Evolutionary conservation across 164 flowering plant genomes (phyloP).

Genomic region (Tinospora cordifolia): DNA sequence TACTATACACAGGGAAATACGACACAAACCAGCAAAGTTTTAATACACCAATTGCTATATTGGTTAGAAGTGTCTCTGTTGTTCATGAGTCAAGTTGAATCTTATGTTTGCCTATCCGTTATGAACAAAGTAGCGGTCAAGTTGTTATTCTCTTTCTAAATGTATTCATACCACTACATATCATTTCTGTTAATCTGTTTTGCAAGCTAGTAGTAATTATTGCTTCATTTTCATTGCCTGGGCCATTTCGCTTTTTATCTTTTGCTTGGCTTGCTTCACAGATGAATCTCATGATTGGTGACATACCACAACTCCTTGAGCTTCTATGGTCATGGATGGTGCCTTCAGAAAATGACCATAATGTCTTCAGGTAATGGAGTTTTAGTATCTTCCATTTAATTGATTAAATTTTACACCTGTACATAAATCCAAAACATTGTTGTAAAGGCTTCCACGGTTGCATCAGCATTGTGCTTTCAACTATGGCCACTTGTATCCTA

Average conservation of each 20-base stretch:
- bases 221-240: background rate
- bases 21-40: no score
- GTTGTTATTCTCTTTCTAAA: background rate
- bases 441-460: background rate
- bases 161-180: background rate
- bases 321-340: slow-evolving; percentile 95
- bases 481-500: background rate
- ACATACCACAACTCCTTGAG: slow-evolving; percentile 72
- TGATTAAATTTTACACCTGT: background rate
- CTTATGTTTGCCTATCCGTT: no score
- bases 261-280: slow-evolving; percentile 27
- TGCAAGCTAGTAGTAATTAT: background rate
- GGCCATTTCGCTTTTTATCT: background rate
- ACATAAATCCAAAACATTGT: background rate
- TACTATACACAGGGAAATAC: background rate
- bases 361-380: slow-evolving; percentile 50
- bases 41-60: background rate
- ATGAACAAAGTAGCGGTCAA: no score
- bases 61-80: background rate
- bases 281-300: slow-evolving; percentile 94
- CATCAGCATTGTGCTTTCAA: background rate
- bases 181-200: background rate
- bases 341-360: slow-evolving; percentile 65
- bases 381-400: slow-evolving; percentile 2
- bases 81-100: background rate